phyloP scores from a whole-genome alignment of 306 rosid species.

The Glycyrrhiza uralensis region DNA sequence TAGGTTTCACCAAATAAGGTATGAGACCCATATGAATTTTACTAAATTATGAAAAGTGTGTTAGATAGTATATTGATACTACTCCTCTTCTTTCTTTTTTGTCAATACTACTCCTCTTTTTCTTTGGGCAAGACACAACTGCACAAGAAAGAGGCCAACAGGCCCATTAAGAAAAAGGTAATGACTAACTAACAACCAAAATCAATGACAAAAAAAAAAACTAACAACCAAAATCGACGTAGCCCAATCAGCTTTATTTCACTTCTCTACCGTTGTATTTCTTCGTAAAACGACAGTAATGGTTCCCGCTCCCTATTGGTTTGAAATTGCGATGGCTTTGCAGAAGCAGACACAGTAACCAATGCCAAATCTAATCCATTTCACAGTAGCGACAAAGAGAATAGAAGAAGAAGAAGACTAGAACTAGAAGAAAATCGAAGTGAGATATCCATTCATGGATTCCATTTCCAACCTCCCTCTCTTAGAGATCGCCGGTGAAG shows the following conservation, averaged over 20 bases:
- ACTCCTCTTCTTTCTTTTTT: too few relatives aligned
- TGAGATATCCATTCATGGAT: slow-evolving; percentile 42
- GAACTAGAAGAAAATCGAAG: not conserved
- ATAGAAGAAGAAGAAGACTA: not conserved
- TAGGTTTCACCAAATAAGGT: too few relatives aligned
- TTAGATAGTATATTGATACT: too few relatives aligned
- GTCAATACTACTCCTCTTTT: too few relatives aligned
- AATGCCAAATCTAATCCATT: slow-evolving; percentile 18
- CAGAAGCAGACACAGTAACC: not conserved
- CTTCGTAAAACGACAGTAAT: not conserved
- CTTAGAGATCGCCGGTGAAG: slow-evolving; percentile 68
- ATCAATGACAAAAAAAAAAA: too few relatives aligned
- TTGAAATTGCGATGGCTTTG: slow-evolving; percentile 36
- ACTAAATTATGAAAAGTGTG: too few relatives aligned
- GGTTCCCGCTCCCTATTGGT: slow-evolving; percentile 49
- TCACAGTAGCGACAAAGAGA: not conserved
- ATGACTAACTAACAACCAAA: too few relatives aligned
- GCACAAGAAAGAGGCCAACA: too few relatives aligned
- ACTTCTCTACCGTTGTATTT: slow-evolving; percentile 20
- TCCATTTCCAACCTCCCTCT: slow-evolving; percentile 63
- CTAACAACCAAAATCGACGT: not conserved
- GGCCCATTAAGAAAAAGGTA: too few relatives aligned
- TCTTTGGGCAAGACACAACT: too few relatives aligned
- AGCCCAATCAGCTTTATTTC: slow-evolving; percentile 1
- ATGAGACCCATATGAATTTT: too few relatives aligned